Conservation (phyloP, 2,329 filamentous ascomycete genomes). For the Ramularia endophylla region DNA sequence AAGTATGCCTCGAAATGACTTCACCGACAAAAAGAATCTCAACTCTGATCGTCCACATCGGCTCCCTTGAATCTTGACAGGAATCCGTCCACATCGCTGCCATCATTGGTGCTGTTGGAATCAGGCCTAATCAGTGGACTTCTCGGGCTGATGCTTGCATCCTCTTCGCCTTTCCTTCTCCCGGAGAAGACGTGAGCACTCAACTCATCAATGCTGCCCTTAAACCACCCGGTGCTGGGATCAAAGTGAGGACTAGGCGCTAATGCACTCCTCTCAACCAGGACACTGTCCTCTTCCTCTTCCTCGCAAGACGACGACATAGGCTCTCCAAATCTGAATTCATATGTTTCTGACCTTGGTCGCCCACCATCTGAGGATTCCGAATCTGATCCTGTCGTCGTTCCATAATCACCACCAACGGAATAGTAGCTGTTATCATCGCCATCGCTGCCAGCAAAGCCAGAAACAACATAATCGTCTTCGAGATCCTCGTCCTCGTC, state of each 20-base stretch:
- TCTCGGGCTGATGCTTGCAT: too few relatives aligned
- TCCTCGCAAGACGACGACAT: constrained; percentile 11
- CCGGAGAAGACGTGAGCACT: constrained; percentile 3
- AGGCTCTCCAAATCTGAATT: constrained; percentile 23
- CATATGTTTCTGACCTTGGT: constrained; percentile 22
- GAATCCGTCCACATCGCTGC: constrained; percentile 9
- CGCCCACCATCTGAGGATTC: constrained; percentile 16
- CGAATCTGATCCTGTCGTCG: constrained; percentile 24
- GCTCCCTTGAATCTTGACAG: constrained; percentile 12
- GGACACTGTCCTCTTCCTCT: constrained; percentile 18
- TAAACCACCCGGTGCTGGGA: constrained; percentile 28
- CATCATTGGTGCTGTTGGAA: too few relatives aligned
- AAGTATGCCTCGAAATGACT: constrained; percentile 2
- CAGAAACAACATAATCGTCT: constrained; percentile 26
- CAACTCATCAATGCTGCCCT: constrained; percentile 28
- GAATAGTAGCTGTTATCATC: constrained; percentile 29
- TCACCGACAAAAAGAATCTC: constrained; percentile 1
- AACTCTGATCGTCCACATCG: constrained; percentile 13
- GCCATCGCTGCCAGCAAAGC: constrained; percentile 26
- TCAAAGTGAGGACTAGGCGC: constrained; percentile 22
- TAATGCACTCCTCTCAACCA: constrained; percentile 12
- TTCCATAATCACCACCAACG: constrained; percentile 19
- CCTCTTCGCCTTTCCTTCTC: too few relatives aligned
- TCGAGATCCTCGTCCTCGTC: constrained; percentile 20
- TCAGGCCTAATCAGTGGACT: too few relatives aligned